phyloP scores from a whole-genome alignment of 2,329 filamentous ascomycete genomes.

The Fusarium sp. region DNA sequence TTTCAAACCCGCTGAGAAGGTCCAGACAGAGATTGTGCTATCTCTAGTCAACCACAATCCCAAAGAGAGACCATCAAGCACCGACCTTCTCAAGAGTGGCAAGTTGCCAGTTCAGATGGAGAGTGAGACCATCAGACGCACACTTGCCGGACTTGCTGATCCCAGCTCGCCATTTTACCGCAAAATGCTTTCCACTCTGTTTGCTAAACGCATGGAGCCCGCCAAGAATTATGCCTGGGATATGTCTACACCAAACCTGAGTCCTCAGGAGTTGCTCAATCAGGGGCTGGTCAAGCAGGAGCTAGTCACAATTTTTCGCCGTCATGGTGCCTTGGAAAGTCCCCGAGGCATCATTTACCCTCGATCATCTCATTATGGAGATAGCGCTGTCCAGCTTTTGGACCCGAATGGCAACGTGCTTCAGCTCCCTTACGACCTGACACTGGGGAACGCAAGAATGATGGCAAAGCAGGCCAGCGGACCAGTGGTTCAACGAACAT shows the following conservation, averaged over 20 bases:
- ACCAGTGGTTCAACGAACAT: slow-evolving; percentile 77
- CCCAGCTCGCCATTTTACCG: slow-evolving; percentile 88
- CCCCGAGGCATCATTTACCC: slow-evolving; percentile 82
- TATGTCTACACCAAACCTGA: slow-evolving; percentile 67
- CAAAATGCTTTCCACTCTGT: slow-evolving; percentile 88
- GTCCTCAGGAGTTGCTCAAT: slow-evolving; percentile 72
- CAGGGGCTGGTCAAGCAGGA: slow-evolving; percentile 79
- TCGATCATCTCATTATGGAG: slow-evolving; percentile 78
- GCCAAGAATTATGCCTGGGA: slow-evolving; percentile 87
- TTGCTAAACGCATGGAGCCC: slow-evolving; percentile 78
- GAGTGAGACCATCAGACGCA: slow-evolving; percentile 87
- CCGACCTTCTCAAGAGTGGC: slow-evolving; percentile 84
- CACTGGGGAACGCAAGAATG: slow-evolving; percentile 85
- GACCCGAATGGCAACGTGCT: slow-evolving; percentile 87
- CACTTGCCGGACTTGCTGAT: slow-evolving; percentile 83
- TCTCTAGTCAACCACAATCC: slow-evolving; percentile 85
- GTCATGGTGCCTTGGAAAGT: slow-evolving; percentile 88
- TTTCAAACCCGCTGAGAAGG: slow-evolving; percentile 76
- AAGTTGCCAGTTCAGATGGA: slow-evolving; percentile 92
- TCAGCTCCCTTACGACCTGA: slow-evolving; percentile 94
- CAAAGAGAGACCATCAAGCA: slow-evolving; percentile 82
- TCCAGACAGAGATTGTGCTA: slow-evolving; percentile 80
- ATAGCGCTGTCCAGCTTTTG: slow-evolving; percentile 81
- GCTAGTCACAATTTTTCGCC: slow-evolving; percentile 81
- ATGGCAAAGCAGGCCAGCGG: slow-evolving; percentile 76